Conservation (phyloP, 768 basidiomycete species). For the Macrocybe gigantea region DNA sequence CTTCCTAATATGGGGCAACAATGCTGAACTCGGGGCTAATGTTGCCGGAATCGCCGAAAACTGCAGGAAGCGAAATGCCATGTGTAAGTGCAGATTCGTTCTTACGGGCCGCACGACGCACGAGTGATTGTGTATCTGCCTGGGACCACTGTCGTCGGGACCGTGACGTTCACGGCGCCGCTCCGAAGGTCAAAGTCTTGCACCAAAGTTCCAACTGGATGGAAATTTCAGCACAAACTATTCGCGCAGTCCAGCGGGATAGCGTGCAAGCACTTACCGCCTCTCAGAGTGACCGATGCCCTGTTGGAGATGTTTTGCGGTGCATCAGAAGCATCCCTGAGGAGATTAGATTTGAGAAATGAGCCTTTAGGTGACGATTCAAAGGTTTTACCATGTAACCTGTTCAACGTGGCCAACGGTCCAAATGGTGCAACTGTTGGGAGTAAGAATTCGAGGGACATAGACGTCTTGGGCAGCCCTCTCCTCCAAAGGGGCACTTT, state of each 20-base stretch:
- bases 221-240: background rate
- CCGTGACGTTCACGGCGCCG: background rate
- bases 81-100: background rate
- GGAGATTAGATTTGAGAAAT: background rate
- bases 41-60: conserved; percentile 3
- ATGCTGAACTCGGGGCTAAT: conserved; percentile 1
- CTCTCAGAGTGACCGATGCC: background rate
- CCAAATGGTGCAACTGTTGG: background rate
- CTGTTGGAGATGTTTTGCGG: background rate
- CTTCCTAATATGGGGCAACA: background rate
- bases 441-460: background rate
- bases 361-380: background rate
- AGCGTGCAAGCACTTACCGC: background rate
- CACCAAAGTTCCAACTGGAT: background rate
- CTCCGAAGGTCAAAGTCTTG: background rate
- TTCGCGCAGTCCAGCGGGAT: background rate
- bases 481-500: no score
- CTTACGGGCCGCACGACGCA: background rate
- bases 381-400: background rate
- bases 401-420: background rate
- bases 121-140: background rate
- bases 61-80: background rate
- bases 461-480: background rate
- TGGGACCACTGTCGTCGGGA: background rate
- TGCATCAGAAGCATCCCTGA: background rate